A percentile compares a stretch with the other conserved stretches of the same genome.
phyloP scores from a whole-genome alignment of 2,329 filamentous ascomycete genomes.

The Diaporthe sp. region DNA sequence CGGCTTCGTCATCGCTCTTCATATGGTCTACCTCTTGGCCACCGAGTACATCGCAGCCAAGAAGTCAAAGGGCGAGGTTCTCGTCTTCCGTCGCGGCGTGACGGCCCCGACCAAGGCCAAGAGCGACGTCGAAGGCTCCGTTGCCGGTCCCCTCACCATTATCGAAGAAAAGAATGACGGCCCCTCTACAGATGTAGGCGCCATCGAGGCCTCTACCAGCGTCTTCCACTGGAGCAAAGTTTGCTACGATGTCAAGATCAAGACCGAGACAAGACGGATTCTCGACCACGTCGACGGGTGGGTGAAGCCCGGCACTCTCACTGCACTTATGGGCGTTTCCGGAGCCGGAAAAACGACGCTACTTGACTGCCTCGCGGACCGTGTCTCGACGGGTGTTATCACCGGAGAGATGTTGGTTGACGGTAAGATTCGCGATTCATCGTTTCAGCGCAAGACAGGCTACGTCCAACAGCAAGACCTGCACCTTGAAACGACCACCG shows the following conservation, averaged over 20 bases:
- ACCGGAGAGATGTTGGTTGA: conserved; percentile 76
- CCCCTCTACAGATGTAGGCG: conserved; percentile 46
- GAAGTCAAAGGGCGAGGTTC: conserved; percentile 81
- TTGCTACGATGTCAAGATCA: conserved; percentile 36
- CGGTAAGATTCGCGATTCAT: conserved; percentile 68
- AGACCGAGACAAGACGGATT: conserved; percentile 33
- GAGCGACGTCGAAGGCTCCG: conserved; percentile 66
- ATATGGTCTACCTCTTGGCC: conserved; percentile 69
- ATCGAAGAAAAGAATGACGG: conserved; percentile 53
- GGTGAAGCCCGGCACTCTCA: conserved; percentile 36
- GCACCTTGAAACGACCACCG: conserved; percentile 71
- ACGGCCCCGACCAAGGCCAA: conserved; percentile 69
- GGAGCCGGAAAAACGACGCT: conserved; percentile 80
- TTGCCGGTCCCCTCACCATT: conserved; percentile 56
- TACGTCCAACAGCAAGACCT: conserved; percentile 78
- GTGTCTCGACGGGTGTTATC: conserved; percentile 77
- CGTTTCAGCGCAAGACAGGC: conserved; percentile 75
- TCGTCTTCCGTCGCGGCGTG: conserved; percentile 78
- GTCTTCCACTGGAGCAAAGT: conserved; percentile 36
- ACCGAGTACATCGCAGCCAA: conserved; percentile 74
- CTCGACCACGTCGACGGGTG: conserved; percentile 35
- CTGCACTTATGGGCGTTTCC: conserved; percentile 60
- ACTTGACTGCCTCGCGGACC: conserved; percentile 74
- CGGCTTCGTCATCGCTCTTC: conserved; percentile 70
- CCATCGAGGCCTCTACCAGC: conserved; percentile 32